Percentiles rank a stretch among this genome's conserved stretches.
Conservation (phyloP, 2,329 filamentous ascomycete genomes). For the Sordariomycetes sp. region DNA sequence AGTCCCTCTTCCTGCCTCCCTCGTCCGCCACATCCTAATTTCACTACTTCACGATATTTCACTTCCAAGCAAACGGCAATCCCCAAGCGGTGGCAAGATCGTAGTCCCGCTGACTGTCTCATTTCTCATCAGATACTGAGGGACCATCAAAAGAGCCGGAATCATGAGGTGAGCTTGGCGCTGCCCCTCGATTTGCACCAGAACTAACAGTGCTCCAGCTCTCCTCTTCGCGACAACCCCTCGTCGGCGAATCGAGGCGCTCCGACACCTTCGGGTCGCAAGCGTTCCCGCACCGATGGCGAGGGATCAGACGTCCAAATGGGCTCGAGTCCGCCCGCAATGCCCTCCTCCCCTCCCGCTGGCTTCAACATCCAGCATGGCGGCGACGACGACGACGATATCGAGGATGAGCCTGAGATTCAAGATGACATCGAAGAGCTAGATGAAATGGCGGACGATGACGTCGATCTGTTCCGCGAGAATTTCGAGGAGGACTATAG, state of each 20-base stretch:
- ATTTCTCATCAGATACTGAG: background rate
- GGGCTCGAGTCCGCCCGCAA: conserved; percentile 52
- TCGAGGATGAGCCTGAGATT: conserved; percentile 61
- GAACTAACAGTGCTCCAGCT: conserved; percentile 41
- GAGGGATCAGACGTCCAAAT: conserved; percentile 42
- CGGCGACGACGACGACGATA: conserved; percentile 61
- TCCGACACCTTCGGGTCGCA: conserved; percentile 39
- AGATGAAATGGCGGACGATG: conserved; percentile 74
- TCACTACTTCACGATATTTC: too few species aligned
- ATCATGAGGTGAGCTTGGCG: conserved; percentile 20
- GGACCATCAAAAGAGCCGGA: conserved; percentile 1
- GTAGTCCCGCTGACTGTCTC: background rate
- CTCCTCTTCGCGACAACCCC: conserved; percentile 72
- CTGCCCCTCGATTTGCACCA: background rate
- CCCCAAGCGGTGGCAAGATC: too few species aligned
- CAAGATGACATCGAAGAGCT: conserved; percentile 69
- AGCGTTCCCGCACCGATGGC: conserved; percentile 45
- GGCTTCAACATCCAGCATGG: conserved; percentile 55
- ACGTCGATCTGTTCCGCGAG: conserved; percentile 68
- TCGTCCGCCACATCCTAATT: too few species aligned
- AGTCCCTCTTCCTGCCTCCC: too few species aligned
- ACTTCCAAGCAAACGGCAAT: too few species aligned
- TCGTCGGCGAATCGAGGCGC: conserved; percentile 74
- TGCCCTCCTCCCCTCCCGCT: conserved; percentile 57
- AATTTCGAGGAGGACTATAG: conserved; percentile 66